Evolutionary conservation across 2,329 filamentous ascomycete species (phyloP), one percentile per base, ranked within the genome.

Genomic region (Fusarium multiceps): DNA sequence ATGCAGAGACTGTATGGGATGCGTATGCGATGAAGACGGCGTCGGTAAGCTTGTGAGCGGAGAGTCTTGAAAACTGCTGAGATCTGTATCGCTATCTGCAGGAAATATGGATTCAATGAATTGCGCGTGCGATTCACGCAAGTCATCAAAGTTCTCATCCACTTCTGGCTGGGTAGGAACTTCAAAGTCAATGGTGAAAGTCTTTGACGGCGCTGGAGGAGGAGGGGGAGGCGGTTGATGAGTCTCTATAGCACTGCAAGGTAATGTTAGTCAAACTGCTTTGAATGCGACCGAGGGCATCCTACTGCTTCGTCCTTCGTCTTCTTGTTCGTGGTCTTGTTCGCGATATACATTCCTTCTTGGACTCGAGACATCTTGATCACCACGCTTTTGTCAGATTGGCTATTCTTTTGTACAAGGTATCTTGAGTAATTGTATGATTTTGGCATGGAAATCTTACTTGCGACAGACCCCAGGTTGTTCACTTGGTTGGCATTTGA

Each of bases 171-270:
- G 77, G 8, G 75, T 77, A 0, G 82, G 78, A 72, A 87, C 80
- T 56, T 81, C 79, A 73, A 86, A 86, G 77, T 87, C 82, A 72
- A 86, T 86, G 71, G 81, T 85, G 72, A 87, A 86, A 18, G 82
- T 87, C 79, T 83, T 83, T 68, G 83, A 82, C 1, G 82, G 82
- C 5, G 83, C 76, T 2, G 79, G 32, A 25, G 65, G 63, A 23
- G 68, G 61, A 78, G 21, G 77, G 14, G 63, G 66, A 13, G 50
- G 78, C 8, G 74, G 75, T 34, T 70, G 75, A 49, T 64, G 60
- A 13, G 41, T 64, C 56, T 63, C 63, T 63, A 61, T 74, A 60
- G 73, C 66, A 66, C 71, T 63, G 69, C 25, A 12, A 27, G 34
- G 9, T 9, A 40, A 14, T 1, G n/a, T 54, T 21, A 43, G 20